Conservation (phyloP, 495 filamentous ascomycete species). For the Aspergillus leporis region DNA sequence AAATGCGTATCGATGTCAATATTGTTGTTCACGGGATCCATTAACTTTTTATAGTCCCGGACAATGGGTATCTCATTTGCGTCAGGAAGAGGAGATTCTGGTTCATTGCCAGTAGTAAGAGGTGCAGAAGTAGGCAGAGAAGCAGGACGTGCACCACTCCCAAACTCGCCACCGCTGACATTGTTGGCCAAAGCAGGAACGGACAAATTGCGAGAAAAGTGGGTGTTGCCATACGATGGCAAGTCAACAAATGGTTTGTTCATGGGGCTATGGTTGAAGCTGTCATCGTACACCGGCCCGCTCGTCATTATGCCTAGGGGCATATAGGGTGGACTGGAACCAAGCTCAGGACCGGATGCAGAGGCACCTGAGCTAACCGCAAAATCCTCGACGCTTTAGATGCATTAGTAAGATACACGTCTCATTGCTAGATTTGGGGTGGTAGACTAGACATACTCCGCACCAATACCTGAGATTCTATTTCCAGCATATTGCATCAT, state of each 20-base stretch:
- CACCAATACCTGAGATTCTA: not conserved
- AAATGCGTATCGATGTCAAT: slow-evolving; percentile 8
- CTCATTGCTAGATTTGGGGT: not conserved
- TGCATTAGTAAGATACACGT: not conserved
- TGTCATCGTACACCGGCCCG: not conserved
- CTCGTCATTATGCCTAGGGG: not conserved
- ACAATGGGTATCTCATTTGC: not conserved
- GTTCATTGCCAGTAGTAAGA: not conserved
- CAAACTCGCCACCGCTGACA: not conserved
- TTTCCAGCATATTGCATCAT: not conserved
- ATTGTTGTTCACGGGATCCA: slow-evolving; percentile 7
- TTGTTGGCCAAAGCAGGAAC: not conserved
- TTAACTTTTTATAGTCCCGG: slow-evolving; percentile 1
- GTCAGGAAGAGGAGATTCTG: not conserved
- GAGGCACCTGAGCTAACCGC: slow-evolving; percentile 1
- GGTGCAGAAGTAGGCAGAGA: not conserved
- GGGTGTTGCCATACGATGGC: not conserved
- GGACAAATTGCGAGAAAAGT: not conserved
- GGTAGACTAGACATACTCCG: not conserved
- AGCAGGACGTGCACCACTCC: not conserved
- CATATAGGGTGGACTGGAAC: not conserved
- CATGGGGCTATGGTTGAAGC: not conserved
- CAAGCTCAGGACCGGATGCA: not conserved
- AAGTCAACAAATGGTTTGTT: not conserved
- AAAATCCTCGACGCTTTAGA: not conserved